These are phyloP conservation scores for Coniochaeta sp. DNA, from an alignment of 2,329 filamentous ascomycete genomes.

Conservation along the genomic window DNA sequence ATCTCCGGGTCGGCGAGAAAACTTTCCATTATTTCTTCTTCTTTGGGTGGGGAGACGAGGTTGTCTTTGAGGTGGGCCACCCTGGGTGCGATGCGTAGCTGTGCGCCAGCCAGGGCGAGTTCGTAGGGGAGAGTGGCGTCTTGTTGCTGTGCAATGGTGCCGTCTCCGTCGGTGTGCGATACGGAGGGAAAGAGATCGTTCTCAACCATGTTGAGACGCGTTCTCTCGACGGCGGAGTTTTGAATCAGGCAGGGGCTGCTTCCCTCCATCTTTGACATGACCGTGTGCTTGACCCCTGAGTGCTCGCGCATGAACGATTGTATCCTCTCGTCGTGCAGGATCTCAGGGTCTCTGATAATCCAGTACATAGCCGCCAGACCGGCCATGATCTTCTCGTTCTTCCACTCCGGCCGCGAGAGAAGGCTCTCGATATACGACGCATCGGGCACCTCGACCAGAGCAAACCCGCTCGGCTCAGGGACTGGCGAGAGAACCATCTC, in stretches of 20 bases:
- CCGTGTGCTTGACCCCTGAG: constrained; percentile 60
- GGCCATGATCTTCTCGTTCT: constrained; percentile 54
- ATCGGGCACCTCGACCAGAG: constrained; percentile 73
- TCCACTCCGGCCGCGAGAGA: constrained; percentile 66
- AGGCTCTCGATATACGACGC: constrained; percentile 63
- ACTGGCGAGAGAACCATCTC: constrained; percentile 75
- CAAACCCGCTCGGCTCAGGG: constrained; percentile 64
- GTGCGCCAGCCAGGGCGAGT: constrained; percentile 35
- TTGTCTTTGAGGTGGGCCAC: constrained; percentile 37
- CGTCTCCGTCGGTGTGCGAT: constrained; percentile 6
- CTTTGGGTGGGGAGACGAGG: constrained; percentile 41
- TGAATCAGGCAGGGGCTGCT: constrained; percentile 69
- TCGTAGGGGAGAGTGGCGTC: constrained; percentile 20
- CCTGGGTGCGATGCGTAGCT: constrained; percentile 39
- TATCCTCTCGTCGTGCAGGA: constrained; percentile 57
- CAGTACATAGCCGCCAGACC: constrained; percentile 68
- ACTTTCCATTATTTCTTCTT: constrained; percentile 31
- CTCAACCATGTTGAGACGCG: constrained; percentile 67
- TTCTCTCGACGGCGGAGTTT: constrained; percentile 57
- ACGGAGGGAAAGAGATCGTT: constrained; percentile 55
- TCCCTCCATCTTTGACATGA: constrained; percentile 68
- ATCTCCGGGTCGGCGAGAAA: constrained; percentile 30
- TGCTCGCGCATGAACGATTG: constrained; percentile 62
- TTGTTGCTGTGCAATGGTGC: background rate
- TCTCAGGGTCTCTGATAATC: constrained; percentile 61